These are phyloP conservation scores for Isoetes taiwanensis DNA, from an alignment of 75 land plant species.

Conservation along the genomic window DNA sequence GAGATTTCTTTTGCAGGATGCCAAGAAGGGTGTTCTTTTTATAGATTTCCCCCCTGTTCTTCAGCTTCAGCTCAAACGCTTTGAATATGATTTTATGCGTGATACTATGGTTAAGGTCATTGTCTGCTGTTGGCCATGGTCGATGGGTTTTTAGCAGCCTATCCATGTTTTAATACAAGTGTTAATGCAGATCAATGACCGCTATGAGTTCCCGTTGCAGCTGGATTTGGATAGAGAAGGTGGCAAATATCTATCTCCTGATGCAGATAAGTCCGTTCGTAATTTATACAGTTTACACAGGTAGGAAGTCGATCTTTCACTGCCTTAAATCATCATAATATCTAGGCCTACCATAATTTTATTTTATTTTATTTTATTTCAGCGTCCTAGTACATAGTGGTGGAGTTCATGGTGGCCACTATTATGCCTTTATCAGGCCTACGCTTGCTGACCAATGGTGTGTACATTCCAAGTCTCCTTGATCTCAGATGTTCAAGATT, in stretches of 20 bases:
- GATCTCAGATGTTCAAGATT: background rate
- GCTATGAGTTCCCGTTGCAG: slow-evolving; percentile 84
- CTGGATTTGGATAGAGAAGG: slow-evolving; percentile 81
- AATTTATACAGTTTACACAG: slow-evolving; percentile 88
- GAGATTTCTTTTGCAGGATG: slow-evolving; percentile 85
- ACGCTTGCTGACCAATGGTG: slow-evolving; percentile 92
- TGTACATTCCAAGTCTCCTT: background rate
- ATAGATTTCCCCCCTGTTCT: slow-evolving; percentile 96
- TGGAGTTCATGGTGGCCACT: slow-evolving; percentile 94
- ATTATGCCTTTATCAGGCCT: slow-evolving; percentile 93
- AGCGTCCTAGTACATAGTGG: slow-evolving; percentile 98
- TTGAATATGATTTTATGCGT: slow-evolving; percentile 93
- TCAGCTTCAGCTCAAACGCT: slow-evolving; percentile 89
- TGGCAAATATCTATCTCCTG: slow-evolving; percentile 85
- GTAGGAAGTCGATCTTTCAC: slow-evolving; percentile 12
- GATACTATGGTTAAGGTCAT: slow-evolving; percentile 90
- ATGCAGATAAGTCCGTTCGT: slow-evolving; percentile 84
- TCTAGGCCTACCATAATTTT: background rate
- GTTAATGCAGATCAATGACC: slow-evolving; percentile 77
- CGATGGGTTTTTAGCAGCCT: background rate
- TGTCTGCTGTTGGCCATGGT: background rate
- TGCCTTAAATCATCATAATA: background rate
- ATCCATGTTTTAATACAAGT: background rate
- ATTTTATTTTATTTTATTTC: slow-evolving; percentile 14
- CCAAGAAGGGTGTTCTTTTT: slow-evolving; percentile 94